Base-by-base conservation (phyloP, 805 yeast species). In the Candida bentonensis region DNA sequence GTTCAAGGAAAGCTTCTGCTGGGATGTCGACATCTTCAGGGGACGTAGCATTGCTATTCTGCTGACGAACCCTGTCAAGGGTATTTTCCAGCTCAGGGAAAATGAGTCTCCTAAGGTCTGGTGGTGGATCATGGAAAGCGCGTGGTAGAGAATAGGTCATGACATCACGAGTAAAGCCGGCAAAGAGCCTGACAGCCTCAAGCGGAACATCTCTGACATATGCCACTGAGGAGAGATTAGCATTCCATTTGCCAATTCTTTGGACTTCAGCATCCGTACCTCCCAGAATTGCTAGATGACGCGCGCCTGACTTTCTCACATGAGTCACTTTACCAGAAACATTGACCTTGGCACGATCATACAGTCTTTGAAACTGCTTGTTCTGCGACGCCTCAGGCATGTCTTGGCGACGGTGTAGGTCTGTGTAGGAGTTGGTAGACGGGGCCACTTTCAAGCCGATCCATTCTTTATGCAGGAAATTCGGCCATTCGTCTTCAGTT, bases 131-230 rank as follows among this genome's bases (percentile, higher is more conserved):
- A n/a, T 30, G 36, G 17, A 30, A 30, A 15, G 36, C 36, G n/a
- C 36, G 36, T 15, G 36, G 36, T 5, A 30, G 36, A 11, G 36
- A 30, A 30, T 30, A 30, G 5, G 36, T 30, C 36, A 30, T 30
- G 36, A 30, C 36, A 30, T 30, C 36, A 30, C 36, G 36, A 30
- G 36, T 30, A 15, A 30, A 30, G 36, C 36, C 36, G 20, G 36
- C 13, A 15, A 30, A 30, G 7, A 30, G 20, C 5, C 36, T 11
- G 7, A 30, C 36, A 30, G 36, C 36, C 5, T 30, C 36, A 30
- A 30, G 36, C 20, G 36, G 36, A 30, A 30, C 36, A 15, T 30
- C 36, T 13, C 36, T 11, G 17, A 9, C 11, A 30, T 30, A 30
- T 9, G 36, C 36, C 7, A 30, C 20, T 9, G 36, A 30, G 20